Conservation (phyloP, 2,329 filamentous ascomycete genomes). For the Xylaria arbuscula region DNA sequence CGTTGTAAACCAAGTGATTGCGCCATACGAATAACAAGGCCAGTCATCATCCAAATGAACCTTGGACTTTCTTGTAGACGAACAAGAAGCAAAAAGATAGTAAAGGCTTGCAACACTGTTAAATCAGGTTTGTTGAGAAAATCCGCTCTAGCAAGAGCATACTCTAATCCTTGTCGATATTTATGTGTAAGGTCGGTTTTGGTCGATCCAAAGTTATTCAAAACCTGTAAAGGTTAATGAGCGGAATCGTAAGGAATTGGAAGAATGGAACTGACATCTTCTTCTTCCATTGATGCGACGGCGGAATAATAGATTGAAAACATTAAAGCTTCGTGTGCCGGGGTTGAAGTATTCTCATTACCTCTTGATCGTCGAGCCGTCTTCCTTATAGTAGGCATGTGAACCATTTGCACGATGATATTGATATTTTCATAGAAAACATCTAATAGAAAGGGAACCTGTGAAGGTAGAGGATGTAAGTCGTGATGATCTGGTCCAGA, state of each 20-base stretch:
- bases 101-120: conserved; percentile 63
- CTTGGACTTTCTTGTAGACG: conserved; percentile 58
- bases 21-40: conserved; percentile 67
- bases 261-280: conserved; percentile 57
- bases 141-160: conserved; percentile 60
- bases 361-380: conserved; percentile 53
- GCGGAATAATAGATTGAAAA: conserved; percentile 69
- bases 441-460: conserved; percentile 64
- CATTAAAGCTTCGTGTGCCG: conserved; percentile 63
- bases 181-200: conserved; percentile 54
- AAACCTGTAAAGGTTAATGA: conserved; percentile 40
- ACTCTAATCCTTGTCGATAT: conserved; percentile 58
- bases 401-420: conserved; percentile 55
- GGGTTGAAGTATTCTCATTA: conserved; percentile 49
- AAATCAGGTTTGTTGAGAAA: conserved; percentile 63
- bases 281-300: conserved; percentile 66
- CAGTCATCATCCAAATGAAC: conserved; percentile 67
- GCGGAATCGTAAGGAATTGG: not conserved
- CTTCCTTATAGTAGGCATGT: conserved; percentile 58
- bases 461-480: conserved; percentile 64
- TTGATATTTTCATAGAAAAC: conserved; percentile 65
- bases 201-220: conserved; percentile 53
- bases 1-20: conserved; percentile 70
- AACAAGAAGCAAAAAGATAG: conserved; percentile 62
- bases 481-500: conserved; percentile 51